Base-by-base conservation (phyloP, 495 filamentous ascomycete genomes). In the Penicillium simplicissimum region DNA sequence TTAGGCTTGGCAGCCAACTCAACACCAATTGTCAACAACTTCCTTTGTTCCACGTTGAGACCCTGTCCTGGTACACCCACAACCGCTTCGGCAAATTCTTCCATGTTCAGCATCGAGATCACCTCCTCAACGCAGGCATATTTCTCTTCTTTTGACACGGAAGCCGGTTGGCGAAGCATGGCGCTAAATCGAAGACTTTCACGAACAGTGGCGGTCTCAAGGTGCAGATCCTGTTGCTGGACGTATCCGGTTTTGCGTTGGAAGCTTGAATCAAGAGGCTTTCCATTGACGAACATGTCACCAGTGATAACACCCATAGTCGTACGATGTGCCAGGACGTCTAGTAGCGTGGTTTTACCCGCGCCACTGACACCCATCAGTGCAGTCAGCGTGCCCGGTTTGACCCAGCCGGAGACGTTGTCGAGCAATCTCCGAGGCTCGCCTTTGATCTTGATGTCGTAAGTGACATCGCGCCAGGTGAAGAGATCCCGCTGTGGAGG, bases 181-280 rank as follows among this genome's bases (percentile, higher is more conserved):
- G 93, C 93, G 59, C 85, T 89, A 74, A 97, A 96, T 55, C 81
- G 80, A 25, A 97, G 81, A 28, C 93, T 90, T 67, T 82, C 93
- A 33, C 92, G 84, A 31, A 96, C 92, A 3, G 93, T 97, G 0
- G 87, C 84, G 0, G 91, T 93, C 15, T 86, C 76, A 10, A 93
- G 79, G 73, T 96, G 93, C 0, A 97, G 81, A 84, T 97, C 93
- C 72, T 96, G 92, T 69, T 97, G 93, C 68, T 96, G 90, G 13
- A 92, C 92, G 66, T 96, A 97, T 13, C 93, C 92, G 2, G 91
- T 94, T 75, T 93, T 93, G 37, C 92, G 86, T 67, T 93, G 90
- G 79, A 96, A 96, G 0, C 88, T 90, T 8, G 79, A 75, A 67
- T 94, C 89, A 17, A 86, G 72, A 8, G 69, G 71, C 8, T 65